Evolutionary conservation across 1,284 basidiomycete genomes (phyloP), one percentile per base, ranked within the genome.

Genomic region (Cerioporus squamosus): DNA sequence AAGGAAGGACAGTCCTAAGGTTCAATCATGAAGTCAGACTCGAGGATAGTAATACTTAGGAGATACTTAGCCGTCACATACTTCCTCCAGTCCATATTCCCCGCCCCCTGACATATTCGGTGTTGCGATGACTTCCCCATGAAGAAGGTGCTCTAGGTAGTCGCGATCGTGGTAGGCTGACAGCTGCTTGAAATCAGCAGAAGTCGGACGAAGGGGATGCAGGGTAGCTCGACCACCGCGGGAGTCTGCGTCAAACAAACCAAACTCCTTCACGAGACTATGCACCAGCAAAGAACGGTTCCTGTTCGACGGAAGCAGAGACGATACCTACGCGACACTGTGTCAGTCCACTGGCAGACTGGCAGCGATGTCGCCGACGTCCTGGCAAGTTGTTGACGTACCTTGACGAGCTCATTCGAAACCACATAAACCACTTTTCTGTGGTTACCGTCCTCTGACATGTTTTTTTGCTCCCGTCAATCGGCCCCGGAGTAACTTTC

Each of bases 271-370:
- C 52, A 88, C 76, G 12, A 97, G 79, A 1, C 85, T 83, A 68
- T 97, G 94, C 2, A 96, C 92, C 5, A 94, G 71, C 0, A 85
- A 71, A 0, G 94, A 95, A n/a, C 95, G 82, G 15, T 88, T 87
- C 51, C 72, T 78, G 71, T 97, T 97, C 1, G 93, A 92, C 0
- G 95, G 95, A 0, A 97, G 81, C 4, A 84, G 77, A 20, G 89
- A 90, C 2, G 87, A 90, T 55, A 79, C 26, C 50, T 58, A 51
- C 18, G 10, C 22, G 47, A 26, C 33, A 2, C 39, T 26, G 18
- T 18, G 24, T 53, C 10, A 8, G 9, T 36, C 17, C 7, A 26
- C 8, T 20, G 24, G 4, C 15, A 12, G 9, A 9, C 26, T 29
- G 26, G n/a, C n/a, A n/a, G n/a, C n/a, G n/a, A n/a, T n/a, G n/a